phyloP scores from a whole-genome alignment of 176 grass and related monocot species.

The Hyparrhenia diplandra region DNA sequence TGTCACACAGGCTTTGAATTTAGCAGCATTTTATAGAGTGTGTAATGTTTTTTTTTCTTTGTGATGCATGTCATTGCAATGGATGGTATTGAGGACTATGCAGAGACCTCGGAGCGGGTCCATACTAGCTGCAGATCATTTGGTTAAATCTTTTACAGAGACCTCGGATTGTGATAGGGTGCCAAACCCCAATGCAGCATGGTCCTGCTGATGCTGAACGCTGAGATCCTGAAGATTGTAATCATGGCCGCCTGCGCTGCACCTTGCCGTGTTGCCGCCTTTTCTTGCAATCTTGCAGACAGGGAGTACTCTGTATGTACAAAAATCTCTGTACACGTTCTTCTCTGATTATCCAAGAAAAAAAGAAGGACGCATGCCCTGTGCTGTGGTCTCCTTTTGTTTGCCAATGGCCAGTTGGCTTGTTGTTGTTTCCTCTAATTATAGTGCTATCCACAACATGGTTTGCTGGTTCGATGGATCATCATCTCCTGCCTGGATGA shows the following conservation, averaged over 20 bases:
- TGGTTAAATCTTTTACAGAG: neutral
- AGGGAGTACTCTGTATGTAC: neutral
- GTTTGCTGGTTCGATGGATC: neutral
- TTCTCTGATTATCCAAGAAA: neutral
- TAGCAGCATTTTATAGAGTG: neutral
- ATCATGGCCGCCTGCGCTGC: neutral
- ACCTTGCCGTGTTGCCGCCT: neutral
- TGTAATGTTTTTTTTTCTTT: neutral
- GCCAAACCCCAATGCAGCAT: neutral
- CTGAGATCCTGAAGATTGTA: neutral
- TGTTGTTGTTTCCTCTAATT: neutral
- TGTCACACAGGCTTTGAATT: neutral
- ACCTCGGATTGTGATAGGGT: neutral
- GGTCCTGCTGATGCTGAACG: neutral
- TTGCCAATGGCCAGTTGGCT: neutral
- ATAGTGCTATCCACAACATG: neutral
- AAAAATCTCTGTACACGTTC: neutral
- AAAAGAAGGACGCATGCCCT: neutral
- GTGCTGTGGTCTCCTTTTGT: neutral
- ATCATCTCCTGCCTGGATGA: neutral
- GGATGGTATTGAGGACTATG: too few species aligned
- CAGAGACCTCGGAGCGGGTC: neutral
- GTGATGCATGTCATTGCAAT: too few species aligned
- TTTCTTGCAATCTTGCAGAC: neutral
- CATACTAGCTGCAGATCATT: neutral